Conservation (phyloP, 2,329 filamentous ascomycete genomes). For the Bipolaris sorokiniana region DNA sequence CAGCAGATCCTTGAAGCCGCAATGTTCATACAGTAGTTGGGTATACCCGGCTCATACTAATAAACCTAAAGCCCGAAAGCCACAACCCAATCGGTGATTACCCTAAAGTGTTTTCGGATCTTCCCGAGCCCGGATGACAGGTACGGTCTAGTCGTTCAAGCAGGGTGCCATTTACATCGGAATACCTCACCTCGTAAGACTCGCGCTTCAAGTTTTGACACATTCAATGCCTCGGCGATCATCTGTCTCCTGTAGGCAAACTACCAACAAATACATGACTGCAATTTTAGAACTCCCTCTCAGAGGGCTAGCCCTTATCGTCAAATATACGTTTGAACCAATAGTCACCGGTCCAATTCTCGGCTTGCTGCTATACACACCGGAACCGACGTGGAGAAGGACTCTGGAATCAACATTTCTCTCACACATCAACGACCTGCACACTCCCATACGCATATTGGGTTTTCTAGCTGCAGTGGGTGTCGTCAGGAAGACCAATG, state of each 20-base stretch:
- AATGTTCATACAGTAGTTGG: no score
- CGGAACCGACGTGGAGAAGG: background rate
- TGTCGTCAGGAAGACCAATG: conserved; percentile 1
- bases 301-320: background rate
- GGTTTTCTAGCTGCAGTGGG: conserved; percentile 5
- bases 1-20: no score
- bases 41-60: no score
- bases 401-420: background rate
- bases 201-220: background rate
- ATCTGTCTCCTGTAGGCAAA: background rate
- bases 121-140: background rate
- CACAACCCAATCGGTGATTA: background rate
- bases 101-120: no score
- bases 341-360: conserved; percentile 5
- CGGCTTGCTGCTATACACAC: conserved; percentile 4
- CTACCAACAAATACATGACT: background rate
- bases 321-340: conserved; percentile 3
- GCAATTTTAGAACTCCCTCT: background rate
- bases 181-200: background rate
- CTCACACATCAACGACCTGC: background rate
- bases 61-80: background rate
- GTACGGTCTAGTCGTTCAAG: background rate
- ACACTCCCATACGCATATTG: background rate
- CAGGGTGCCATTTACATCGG: background rate
- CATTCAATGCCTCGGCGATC: no score